Percentiles rank a stretch among this genome's conserved stretches.
These are phyloP conservation scores for Cryphonectria japonica DNA, from an alignment of 2,329 filamentous ascomycete genomes.

Conservation along the genomic window DNA sequence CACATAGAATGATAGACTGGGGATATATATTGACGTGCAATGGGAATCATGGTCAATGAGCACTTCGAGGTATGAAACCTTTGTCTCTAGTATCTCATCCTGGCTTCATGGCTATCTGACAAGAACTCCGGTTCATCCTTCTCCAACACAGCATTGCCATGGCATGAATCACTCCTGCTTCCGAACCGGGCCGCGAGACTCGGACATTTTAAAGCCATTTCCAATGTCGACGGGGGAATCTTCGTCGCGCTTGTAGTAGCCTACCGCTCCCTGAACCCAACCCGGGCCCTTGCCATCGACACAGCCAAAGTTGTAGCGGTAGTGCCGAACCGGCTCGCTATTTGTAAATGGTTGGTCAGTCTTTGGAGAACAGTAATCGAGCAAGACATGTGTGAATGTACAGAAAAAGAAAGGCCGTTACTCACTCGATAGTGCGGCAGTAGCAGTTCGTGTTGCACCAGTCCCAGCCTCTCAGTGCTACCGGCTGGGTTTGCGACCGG, in stretches of 20 bases:
- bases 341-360: background rate
- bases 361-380: background rate
- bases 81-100: background rate
- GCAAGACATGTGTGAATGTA: background rate
- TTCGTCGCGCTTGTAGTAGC: background rate
- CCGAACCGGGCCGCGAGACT: background rate
- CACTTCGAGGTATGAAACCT: background rate
- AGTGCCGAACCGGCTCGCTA: background rate
- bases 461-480: background rate
- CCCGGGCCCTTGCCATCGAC: background rate
- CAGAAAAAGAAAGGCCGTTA: background rate
- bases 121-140: background rate
- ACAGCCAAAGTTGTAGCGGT: background rate
- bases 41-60: background rate
- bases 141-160: background rate
- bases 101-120: background rate
- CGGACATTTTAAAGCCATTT: background rate
- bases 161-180: background rate
- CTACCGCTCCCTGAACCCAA: background rate
- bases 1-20: background rate
- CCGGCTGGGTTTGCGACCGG: background rate
- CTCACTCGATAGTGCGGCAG: background rate
- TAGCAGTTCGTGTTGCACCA: conserved; percentile 1
- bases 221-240: background rate
- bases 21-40: background rate